Percentiles rank a stretch among this genome's conserved stretches.
Conservation (phyloP, 805 yeast genomes). For the Kazachstania viticola region DNA sequence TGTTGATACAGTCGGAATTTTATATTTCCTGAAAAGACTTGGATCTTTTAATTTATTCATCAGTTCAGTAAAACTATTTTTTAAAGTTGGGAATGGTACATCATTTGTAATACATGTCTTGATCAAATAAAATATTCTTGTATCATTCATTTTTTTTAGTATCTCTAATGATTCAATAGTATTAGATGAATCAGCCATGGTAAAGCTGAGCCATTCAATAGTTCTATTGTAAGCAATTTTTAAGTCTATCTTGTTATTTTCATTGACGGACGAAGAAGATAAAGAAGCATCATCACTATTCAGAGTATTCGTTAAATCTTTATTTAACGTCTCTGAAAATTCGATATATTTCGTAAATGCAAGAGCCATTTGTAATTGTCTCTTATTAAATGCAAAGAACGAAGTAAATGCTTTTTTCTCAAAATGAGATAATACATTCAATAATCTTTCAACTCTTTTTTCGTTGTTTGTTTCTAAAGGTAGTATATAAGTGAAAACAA, state of each 20-base stretch:
- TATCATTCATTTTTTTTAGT: constrained; percentile 44
- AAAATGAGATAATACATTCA: constrained; percentile 37
- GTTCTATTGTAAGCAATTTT: constrained; percentile 38
- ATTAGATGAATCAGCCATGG: constrained; percentile 43
- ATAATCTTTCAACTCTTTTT: constrained; percentile 41
- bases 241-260: too few relatives aligned
- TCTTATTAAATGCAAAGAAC: constrained; percentile 53
- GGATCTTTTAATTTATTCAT: constrained; percentile 42
- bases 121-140: constrained; percentile 46
- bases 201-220: constrained; percentile 46
- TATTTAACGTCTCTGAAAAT: constrained; percentile 34
- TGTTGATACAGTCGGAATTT: constrained; percentile 22
- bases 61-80: constrained; percentile 54
- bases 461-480: constrained; percentile 40
- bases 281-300: constrained; percentile 19
- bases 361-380: constrained; percentile 52
- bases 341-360: constrained; percentile 40
- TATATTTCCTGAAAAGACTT: constrained; percentile 32
- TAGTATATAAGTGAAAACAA: constrained; percentile 47
- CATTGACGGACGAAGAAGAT: constrained; percentile 2
- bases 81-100: constrained; percentile 48
- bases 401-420: constrained; percentile 50
- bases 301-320: constrained; percentile 11
- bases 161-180: constrained; percentile 40
- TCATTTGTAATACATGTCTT: constrained; percentile 43